These are phyloP conservation scores for Cyberlindnera euphorbiae DNA, from an alignment of 805 yeast species.

Conservation along the genomic window DNA sequence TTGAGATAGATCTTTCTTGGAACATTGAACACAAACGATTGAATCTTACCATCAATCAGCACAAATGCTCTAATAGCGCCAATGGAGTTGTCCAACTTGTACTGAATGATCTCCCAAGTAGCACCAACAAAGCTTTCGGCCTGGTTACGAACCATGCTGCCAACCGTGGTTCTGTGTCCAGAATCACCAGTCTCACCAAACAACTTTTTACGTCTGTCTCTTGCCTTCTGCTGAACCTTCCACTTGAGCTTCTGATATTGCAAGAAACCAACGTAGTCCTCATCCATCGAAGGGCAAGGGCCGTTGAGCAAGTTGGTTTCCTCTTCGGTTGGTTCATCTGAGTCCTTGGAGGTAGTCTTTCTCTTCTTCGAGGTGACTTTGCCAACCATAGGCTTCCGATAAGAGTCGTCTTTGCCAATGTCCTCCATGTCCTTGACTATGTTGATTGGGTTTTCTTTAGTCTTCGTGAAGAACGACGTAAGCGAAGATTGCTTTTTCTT, in stretches of 20 bases:
- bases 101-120: constrained; percentile 83
- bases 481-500: constrained; percentile 68
- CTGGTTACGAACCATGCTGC: constrained; percentile 65
- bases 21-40: constrained; percentile 64
- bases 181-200: constrained; percentile 65
- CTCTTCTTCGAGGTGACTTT: constrained; percentile 34
- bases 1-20: constrained; percentile 67
- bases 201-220: constrained; percentile 65
- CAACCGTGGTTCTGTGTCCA: constrained; percentile 55
- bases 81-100: constrained; percentile 50
- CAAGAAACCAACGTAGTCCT: constrained; percentile 65
- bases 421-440: constrained; percentile 72
- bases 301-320: constrained; percentile 47
- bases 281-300: constrained; percentile 60
- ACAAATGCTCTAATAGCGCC: constrained; percentile 80
- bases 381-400: constrained; percentile 28
- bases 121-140: constrained; percentile 75
- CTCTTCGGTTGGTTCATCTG: constrained; percentile 38
- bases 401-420: constrained; percentile 38
- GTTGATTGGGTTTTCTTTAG: constrained; percentile 37
- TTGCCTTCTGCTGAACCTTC: constrained; percentile 69
- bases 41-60: constrained; percentile 65
- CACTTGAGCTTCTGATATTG: constrained; percentile 82
- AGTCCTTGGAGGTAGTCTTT: constrained; percentile 27
- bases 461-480: constrained; percentile 47